Evolutionary conservation across 2,329 filamentous ascomycete species (phyloP).

Genomic region (Diaporthe nobilis): DNA sequence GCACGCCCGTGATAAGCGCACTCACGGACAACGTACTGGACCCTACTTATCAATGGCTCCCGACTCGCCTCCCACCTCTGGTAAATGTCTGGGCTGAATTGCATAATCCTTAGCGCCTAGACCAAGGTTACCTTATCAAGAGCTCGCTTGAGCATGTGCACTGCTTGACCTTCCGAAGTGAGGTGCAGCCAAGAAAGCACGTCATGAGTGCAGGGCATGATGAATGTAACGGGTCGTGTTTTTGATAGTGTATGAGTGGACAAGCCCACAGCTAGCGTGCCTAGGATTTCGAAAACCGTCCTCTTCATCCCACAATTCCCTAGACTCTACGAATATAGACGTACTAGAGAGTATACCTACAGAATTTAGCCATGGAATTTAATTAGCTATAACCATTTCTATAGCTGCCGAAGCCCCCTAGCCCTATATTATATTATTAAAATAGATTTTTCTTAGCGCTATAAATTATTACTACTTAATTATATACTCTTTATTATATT

Average conservation of each 20-base stretch:
- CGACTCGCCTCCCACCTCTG: conserved; percentile 5
- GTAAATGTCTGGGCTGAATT: conserved; percentile 22
- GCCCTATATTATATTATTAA: too few species aligned
- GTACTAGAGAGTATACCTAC: too few species aligned
- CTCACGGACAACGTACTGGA: neutral
- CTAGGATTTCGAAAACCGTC: neutral
- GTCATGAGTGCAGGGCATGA: conserved; percentile 23
- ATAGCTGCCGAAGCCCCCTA: too few species aligned
- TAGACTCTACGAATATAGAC: too few species aligned
- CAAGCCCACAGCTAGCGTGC: neutral
- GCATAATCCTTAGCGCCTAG: conserved; percentile 31
- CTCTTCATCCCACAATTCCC: neutral
- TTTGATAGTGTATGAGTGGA: conserved; percentile 4
- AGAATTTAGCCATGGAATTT: too few species aligned
- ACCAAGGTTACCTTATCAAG: conserved; percentile 18
- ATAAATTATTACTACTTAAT: too few species aligned
- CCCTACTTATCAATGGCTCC: conserved; percentile 14
- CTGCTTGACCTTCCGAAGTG: conserved; percentile 21
- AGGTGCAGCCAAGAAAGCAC: conserved; percentile 33
- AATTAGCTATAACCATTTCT: too few species aligned
- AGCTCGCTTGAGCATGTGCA: conserved; percentile 10
- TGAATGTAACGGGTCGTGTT: conserved; percentile 20
- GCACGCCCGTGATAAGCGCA: neutral
- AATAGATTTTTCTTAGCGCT: too few species aligned
- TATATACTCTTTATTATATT: too few species aligned